These are phyloP conservation scores for Solanum sejunctum DNA, from an alignment of 257 asterid genomes.

Conservation along the genomic window DNA sequence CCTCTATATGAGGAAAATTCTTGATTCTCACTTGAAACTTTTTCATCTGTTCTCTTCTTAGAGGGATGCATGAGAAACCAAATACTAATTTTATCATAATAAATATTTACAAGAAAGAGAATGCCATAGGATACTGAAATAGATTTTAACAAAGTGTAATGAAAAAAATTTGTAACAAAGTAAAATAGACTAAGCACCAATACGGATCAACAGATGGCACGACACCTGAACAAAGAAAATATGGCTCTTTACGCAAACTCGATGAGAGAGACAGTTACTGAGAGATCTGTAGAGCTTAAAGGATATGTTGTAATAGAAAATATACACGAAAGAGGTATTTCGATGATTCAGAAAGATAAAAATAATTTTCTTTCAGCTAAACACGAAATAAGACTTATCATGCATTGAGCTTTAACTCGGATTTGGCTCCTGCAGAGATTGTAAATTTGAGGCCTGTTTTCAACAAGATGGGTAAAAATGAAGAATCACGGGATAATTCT, in stretches of 20 bases:
- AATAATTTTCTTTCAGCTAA: neutral
- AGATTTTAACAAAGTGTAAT: too few species aligned
- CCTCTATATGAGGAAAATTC: too few species aligned
- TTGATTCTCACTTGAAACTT: too few species aligned
- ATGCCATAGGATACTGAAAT: too few species aligned
- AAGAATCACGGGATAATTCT: conserved; percentile 59
- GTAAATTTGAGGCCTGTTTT: conserved; percentile 81
- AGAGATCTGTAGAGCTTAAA: neutral
- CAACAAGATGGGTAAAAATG: conserved; percentile 28
- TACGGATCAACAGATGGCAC: conserved; percentile 53
- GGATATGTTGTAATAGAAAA: neutral
- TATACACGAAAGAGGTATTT: neutral
- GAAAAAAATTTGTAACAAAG: too few species aligned
- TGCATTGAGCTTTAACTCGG: neutral
- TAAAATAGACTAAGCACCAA: conserved; percentile 13
- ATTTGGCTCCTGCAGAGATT: conserved; percentile 48
- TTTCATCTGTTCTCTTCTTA: too few species aligned
- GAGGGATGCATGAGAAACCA: too few species aligned
- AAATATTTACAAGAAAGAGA: too few species aligned
- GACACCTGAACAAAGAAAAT: conserved; percentile 24
- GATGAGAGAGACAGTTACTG: conserved; percentile 10
- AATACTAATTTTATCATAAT: too few species aligned
- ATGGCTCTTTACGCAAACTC: neutral
- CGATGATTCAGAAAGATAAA: neutral
- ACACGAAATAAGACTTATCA: neutral